Evolutionary conservation across 305 asterid species (phyloP).

Genomic region (Euphrasia arctica): DNA sequence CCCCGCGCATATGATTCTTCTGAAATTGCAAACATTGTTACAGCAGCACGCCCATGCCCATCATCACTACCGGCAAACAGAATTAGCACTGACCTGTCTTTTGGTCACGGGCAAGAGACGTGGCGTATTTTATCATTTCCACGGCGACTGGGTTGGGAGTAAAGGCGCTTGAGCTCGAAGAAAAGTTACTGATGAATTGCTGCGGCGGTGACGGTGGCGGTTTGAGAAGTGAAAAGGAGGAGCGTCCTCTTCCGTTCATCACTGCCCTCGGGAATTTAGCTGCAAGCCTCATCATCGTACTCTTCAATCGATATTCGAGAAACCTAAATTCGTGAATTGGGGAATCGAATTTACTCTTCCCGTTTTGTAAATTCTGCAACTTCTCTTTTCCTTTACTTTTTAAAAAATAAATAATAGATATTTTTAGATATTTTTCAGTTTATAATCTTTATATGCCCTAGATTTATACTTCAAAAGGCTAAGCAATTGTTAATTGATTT

Average conservation of each 20-base stretch:
- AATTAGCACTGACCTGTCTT: constrained; percentile 48
- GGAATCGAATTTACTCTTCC: background rate
- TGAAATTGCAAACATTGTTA: constrained; percentile 25
- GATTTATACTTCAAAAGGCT: too few relatives aligned
- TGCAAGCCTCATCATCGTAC: constrained; percentile 40
- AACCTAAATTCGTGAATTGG: background rate
- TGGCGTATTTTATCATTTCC: constrained; percentile 83
- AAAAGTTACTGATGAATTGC: constrained; percentile 37
- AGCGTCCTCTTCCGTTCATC: constrained; percentile 32
- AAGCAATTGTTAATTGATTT: too few relatives aligned
- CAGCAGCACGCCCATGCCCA: background rate
- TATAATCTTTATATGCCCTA: too few relatives aligned
- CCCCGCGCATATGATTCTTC: constrained; percentile 79
- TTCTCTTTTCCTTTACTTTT: too few relatives aligned
- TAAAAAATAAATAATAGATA: too few relatives aligned
- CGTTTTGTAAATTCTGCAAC: too few relatives aligned
- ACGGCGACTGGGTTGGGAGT: constrained; percentile 56
- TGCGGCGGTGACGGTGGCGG: constrained; percentile 35
- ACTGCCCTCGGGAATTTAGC: constrained; percentile 38
- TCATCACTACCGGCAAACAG: background rate
- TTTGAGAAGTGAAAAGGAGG: constrained; percentile 30
- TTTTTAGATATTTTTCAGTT: too few relatives aligned
- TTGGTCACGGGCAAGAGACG: constrained; percentile 63
- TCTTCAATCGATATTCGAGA: constrained; percentile 10
- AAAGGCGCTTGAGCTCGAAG: constrained; percentile 26